Conservation (phyloP, 2,329 filamentous ascomycete species). For the Fusarium papillatum region DNA sequence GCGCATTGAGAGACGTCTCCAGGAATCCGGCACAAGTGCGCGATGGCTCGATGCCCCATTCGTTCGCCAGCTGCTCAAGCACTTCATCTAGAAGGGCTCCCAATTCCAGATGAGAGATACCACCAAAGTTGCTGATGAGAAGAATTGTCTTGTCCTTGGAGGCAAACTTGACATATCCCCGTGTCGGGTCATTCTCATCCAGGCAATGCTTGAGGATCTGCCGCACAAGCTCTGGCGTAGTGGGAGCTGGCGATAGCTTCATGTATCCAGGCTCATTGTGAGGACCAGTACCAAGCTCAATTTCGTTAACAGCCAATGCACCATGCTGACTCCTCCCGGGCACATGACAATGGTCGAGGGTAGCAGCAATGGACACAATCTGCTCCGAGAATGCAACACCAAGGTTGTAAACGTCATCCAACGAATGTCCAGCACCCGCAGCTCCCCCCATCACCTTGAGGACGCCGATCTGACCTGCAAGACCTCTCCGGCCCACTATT, state of each 20-base stretch:
- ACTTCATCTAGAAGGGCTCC: conserved; percentile 67
- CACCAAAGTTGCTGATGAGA: conserved; percentile 72
- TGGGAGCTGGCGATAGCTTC: conserved; percentile 66
- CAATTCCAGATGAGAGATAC: conserved; percentile 69
- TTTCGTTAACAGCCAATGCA: conserved; percentile 62
- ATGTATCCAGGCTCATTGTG: conserved; percentile 76
- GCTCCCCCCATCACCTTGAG: conserved; percentile 70
- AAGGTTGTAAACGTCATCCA: conserved; percentile 65
- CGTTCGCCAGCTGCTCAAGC: conserved; percentile 60
- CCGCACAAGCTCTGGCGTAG: conserved; percentile 63
- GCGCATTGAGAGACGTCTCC: conserved; percentile 80
- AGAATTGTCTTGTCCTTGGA: conserved; percentile 64
- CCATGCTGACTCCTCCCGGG: conserved; percentile 64
- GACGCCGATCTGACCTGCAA: conserved; percentile 72
- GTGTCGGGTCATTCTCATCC: conserved; percentile 65
- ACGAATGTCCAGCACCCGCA: conserved; percentile 58
- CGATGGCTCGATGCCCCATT: conserved; percentile 64
- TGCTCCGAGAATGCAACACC: conserved; percentile 63
- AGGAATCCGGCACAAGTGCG: conserved; percentile 73
- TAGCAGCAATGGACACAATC: conserved; percentile 70
- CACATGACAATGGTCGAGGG: conserved; percentile 72
- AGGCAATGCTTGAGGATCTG: conserved; percentile 72
- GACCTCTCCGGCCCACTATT: conserved; percentile 71
- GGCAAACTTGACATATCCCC: conserved; percentile 63
- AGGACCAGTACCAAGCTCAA: conserved; percentile 76